Base-by-base conservation (phyloP, 2,329 filamentous ascomycete genomes). In the Fusarium buxicola region DNA sequence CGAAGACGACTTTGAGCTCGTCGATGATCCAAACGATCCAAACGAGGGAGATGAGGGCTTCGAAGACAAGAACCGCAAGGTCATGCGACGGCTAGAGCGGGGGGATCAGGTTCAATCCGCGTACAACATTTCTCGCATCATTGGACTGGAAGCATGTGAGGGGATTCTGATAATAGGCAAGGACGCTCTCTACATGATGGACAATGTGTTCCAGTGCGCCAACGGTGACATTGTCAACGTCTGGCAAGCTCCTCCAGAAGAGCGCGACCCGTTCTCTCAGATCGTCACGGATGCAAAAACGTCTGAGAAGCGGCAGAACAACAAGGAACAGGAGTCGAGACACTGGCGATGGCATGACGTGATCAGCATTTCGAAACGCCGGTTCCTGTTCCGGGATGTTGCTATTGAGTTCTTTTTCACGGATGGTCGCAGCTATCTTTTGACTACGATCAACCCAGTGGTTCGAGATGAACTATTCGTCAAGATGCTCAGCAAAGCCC, bases 391-490 rank as follows among this genome's bases (percentile, higher is more conserved):
- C 76, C 89, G 95, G 24, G 94, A 99, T 72, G 95, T 99, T 11
- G 93, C 92, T 0, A 88, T 98, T n/a, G 95, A 99, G 73, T 86
- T 97, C 3, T 99, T 99, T 79, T 99, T 99, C 74, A 94, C 93
- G 0, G 96, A 99, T 73, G 95, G 95, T 1, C 89, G 93, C 53
- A 99, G 95, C 77, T 99, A 98, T 74, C 82, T 99, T 13, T 78
- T 99, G 55, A 98, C 94, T 0, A 89, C 93, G 4, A 90, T 93
- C 55, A 92, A 90, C 31, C 84, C 90, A 0, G 78, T 80, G 28
- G 81, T 88, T 32, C 86, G 95, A 60, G 92, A 99, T 72, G 91
- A 94, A 55, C 81, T 99, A 4, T 93, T 92, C 66, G 82, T 84
- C 13, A 92, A 90, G 64, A 86, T 99, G 46, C 83, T 89, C 18